Evolutionary conservation across 768 basidiomycete genomes (phyloP), one percentile per base, ranked within the genome.

Genomic region (Mycena metata): DNA sequence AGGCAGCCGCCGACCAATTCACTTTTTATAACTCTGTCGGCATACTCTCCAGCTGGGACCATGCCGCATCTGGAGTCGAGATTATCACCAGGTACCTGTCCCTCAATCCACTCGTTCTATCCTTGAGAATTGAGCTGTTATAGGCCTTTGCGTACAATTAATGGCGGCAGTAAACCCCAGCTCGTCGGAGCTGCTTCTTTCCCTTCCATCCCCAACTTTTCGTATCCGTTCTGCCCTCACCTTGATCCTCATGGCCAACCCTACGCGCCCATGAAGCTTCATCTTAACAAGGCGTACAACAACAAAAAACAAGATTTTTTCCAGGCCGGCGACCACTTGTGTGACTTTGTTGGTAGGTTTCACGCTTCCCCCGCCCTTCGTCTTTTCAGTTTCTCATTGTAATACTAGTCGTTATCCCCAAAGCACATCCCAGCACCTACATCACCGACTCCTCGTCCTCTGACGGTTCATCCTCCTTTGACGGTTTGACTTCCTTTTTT

Each of bases 341-440:
- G 46, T 47, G 46, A 47, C 24, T 47, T 47, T 23, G 24, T 47
- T 47, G 46, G 46, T 47, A 23, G 24, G 46, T 47, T 47, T 47
- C 24, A n/a, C 2, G 21, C 46, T 47, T 47, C 24, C 21, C n/a
- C n/a, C n/a, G n/a, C 2, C 46, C 24, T 47, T 23, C 24, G 21
- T 47, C n/a, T n/a, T n/a, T n/a, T n/a, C n/a, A n/a, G n/a, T n/a
- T n/a, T n/a, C n/a, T n/a, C n/a, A n/a, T n/a, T n/a, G n/a, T n/a
- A n/a, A n/a, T n/a, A n/a, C n/a, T n/a, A n/a, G n/a, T n/a, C n/a
- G n/a, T n/a, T n/a, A n/a, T n/a, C n/a, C n/a, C n/a, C n/a, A n/a
- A n/a, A n/a, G n/a, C n/a, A n/a, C n/a, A n/a, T n/a, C n/a, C n/a
- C n/a, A n/a, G n/a, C n/a, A n/a, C n/a, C n/a, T n/a, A n/a, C n/a